A percentile compares a stretch with the other conserved stretches of the same genome.
Evolutionary conservation across 2,329 filamentous ascomycete species (phyloP).

Genomic region (Colletotrichum plurivorum): DNA sequence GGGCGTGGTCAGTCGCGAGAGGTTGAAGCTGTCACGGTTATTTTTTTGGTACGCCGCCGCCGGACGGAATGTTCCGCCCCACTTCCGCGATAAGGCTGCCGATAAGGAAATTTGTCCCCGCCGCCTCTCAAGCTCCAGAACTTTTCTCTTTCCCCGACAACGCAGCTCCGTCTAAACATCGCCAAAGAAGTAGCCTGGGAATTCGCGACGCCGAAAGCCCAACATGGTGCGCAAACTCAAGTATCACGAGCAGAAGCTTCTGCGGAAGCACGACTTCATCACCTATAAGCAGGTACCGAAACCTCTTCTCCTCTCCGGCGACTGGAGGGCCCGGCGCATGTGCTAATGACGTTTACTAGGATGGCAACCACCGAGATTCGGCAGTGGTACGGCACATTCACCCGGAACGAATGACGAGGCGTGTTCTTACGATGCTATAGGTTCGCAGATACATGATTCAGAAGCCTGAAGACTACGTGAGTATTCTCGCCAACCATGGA

Average conservation of each 20-base stretch:
- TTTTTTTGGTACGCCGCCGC: constrained; percentile 37
- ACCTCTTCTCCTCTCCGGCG: not conserved
- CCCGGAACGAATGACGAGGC: not conserved
- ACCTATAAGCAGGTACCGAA: constrained; percentile 76
- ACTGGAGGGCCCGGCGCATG: constrained; percentile 6
- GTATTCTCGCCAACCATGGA: not conserved
- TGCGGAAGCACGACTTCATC: constrained; percentile 93
- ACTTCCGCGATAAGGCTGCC: constrained; percentile 28
- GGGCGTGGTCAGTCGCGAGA: constrained; percentile 38
- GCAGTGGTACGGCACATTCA: constrained; percentile 60
- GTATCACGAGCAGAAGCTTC: constrained; percentile 95
- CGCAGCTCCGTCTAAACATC: constrained; percentile 6
- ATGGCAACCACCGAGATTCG: constrained; percentile 76
- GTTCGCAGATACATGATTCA: constrained; percentile 83
- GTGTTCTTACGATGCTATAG: constrained; percentile 8
- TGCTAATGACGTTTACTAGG: constrained; percentile 28
- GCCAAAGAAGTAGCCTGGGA: not conserved
- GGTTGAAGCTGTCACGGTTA: constrained; percentile 39
- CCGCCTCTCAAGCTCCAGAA: constrained; percentile 29
- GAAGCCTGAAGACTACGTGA: constrained; percentile 84
- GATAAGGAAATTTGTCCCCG: constrained; percentile 38
- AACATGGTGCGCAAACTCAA: constrained; percentile 96
- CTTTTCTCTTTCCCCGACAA: constrained; percentile 20
- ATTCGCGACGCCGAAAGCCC: constrained; percentile 31
- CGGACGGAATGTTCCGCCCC: constrained; percentile 39